Percentiles rank a stretch among this genome's conserved stretches.
Conservation (phyloP, 306 rosid species). For the Oemleria cerasiformis region DNA sequence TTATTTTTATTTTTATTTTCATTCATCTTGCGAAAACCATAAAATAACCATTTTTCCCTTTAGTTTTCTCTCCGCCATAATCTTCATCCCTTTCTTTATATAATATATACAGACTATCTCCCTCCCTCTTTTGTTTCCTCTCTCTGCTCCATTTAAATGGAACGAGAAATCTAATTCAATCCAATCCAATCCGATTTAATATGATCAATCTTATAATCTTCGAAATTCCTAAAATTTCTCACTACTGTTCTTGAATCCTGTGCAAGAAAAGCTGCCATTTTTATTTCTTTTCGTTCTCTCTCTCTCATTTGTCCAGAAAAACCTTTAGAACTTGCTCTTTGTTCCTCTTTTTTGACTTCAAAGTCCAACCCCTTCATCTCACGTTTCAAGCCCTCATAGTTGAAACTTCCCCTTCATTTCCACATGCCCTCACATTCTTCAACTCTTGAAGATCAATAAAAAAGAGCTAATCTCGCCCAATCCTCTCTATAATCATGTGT, state of each 20-base stretch:
- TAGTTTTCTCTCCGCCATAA: not conserved
- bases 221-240: slow-evolving; percentile 20
- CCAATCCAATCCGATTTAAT: no score
- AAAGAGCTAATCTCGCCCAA: no score
- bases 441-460: not conserved
- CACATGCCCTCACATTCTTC: slow-evolving; percentile 9
- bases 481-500: slow-evolving; percentile 40
- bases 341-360: slow-evolving; percentile 33
- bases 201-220: slow-evolving; percentile 26
- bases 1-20: slow-evolving; percentile 15
- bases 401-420: slow-evolving; percentile 11
- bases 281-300: slow-evolving; percentile 16
- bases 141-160: slow-evolving; percentile 32
- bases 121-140: slow-evolving; percentile 35
- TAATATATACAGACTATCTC: not conserved
- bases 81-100: slow-evolving; percentile 18
- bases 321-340: slow-evolving; percentile 9
- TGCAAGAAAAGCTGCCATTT: slow-evolving; percentile 25
- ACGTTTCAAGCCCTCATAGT: slow-evolving; percentile 29
- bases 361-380: slow-evolving; percentile 20
- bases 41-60: not conserved
- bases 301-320: not conserved
- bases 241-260: slow-evolving; percentile 30
- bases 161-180: slow-evolving; percentile 16
- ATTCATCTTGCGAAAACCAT: not conserved